phyloP scores from a whole-genome alignment of 1,284 basidiomycete species.

The Ceratobasidium sp. region DNA sequence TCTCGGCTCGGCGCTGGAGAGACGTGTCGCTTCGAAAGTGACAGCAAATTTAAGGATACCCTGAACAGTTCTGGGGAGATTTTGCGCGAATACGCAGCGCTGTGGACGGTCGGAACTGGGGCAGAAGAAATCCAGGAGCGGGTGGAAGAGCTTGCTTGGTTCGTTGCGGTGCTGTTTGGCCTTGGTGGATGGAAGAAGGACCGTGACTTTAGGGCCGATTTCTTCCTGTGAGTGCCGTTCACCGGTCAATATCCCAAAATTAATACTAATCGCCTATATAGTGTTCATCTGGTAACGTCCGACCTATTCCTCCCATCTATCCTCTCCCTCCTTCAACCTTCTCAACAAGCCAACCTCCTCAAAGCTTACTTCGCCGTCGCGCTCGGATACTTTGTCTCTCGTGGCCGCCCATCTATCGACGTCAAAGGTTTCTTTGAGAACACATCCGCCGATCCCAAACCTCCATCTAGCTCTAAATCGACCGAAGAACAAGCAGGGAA shows the following conservation, averaged over 20 bases:
- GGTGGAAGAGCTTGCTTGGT: slow-evolving; percentile 46
- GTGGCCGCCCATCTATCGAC: slow-evolving; percentile 43
- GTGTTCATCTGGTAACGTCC: slow-evolving; percentile 47
- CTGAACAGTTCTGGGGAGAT: slow-evolving; percentile 23
- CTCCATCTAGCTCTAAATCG: neutral
- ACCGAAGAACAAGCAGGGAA: slow-evolving; percentile 24
- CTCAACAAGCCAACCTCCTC: slow-evolving; percentile 32
- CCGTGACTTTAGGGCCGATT: slow-evolving; percentile 42
- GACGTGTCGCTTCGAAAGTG: slow-evolving; percentile 21
- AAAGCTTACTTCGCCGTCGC: slow-evolving; percentile 34
- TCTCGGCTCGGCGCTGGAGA: slow-evolving; percentile 41
- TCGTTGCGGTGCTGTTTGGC: slow-evolving; percentile 38
- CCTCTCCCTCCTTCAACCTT: slow-evolving; percentile 31
- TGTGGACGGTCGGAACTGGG: slow-evolving; percentile 37
- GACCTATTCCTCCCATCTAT: slow-evolving; percentile 47
- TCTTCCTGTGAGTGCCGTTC: slow-evolving; percentile 48
- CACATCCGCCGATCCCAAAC: slow-evolving; percentile 23
- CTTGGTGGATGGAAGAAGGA: slow-evolving; percentile 45
- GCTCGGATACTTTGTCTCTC: slow-evolving; percentile 40
- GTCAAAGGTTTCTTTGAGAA: slow-evolving; percentile 36
- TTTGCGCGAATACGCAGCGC: slow-evolving; percentile 44
- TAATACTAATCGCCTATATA: neutral
- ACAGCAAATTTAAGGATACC: slow-evolving; percentile 37
- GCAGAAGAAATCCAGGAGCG: slow-evolving; percentile 27
- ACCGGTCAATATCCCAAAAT: neutral